phyloP scores from a whole-genome alignment of 495 filamentous ascomycete genomes.

The Thermothielavioides terrestris region DNA sequence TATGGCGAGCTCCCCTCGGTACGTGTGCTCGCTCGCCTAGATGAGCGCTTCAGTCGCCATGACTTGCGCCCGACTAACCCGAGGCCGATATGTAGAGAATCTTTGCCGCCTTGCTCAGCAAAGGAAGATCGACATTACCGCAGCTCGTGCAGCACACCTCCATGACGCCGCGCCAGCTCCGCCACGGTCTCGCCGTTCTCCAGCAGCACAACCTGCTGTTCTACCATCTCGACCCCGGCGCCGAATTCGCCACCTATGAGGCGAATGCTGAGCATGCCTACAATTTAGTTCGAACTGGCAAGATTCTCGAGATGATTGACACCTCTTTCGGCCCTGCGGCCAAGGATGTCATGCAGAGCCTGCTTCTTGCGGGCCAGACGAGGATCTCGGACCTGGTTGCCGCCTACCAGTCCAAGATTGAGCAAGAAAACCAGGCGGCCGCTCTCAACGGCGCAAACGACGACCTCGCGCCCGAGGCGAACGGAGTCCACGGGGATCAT shows the following conservation, averaged over 20 bases:
- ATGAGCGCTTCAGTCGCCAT: neutral
- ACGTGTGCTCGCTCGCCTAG: constrained; percentile 31
- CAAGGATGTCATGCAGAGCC: constrained; percentile 59
- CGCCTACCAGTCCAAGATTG: constrained; percentile 29
- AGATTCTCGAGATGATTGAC: constrained; percentile 68
- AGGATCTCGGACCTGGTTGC: constrained; percentile 59
- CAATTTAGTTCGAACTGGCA: constrained; percentile 66
- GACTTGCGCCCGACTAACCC: constrained; percentile 11
- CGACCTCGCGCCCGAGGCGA: constrained; percentile 6
- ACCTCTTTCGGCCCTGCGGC: constrained; percentile 61
- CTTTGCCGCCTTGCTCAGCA: constrained; percentile 64
- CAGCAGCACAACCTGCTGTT: constrained; percentile 81
- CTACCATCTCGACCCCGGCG: constrained; percentile 56
- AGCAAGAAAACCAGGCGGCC: constrained; percentile 21
- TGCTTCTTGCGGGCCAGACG: constrained; percentile 70
- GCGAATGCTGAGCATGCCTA: constrained; percentile 68
- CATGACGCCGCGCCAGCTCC: constrained; percentile 59
- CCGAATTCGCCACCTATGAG: constrained; percentile 65
- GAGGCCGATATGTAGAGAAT: constrained; percentile 50
- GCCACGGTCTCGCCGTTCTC: constrained; percentile 71
- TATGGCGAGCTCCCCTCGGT: constrained; percentile 88
- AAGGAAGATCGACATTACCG: constrained; percentile 66
- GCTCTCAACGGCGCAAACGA: constrained; percentile 10
- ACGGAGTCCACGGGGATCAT: constrained; percentile 20
- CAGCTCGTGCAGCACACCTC: constrained; percentile 57